Evolutionary conservation across 2,329 filamentous ascomycete genomes (phyloP).

Genomic region (Colletotrichum agaves): DNA sequence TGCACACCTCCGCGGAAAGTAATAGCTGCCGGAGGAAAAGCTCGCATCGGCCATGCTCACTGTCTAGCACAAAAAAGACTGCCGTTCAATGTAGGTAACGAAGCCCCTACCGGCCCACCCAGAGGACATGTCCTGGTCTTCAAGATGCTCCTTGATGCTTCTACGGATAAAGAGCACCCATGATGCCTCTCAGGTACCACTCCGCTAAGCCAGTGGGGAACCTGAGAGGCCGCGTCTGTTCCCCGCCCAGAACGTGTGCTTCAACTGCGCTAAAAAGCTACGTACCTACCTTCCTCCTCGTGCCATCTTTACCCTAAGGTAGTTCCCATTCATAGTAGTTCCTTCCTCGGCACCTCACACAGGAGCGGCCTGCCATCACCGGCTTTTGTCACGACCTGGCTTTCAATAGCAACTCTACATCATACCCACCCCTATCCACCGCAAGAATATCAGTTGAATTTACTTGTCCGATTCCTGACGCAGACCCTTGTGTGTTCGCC

Average conservation of each 20-base stretch:
- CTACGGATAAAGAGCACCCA: too few relatives aligned
- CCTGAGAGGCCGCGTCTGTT: constrained; percentile 20
- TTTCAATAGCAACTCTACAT: too few relatives aligned
- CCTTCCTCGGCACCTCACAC: constrained; percentile 13
- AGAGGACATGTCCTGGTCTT: not conserved
- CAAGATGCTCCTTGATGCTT: too few relatives aligned
- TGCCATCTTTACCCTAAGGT: constrained; percentile 24
- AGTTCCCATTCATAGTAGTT: constrained; percentile 29
- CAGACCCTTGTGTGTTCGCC: too few relatives aligned
- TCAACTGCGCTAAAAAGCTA: not conserved
- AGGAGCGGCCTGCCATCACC: not conserved
- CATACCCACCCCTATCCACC: too few relatives aligned
- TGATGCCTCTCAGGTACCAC: too few relatives aligned
- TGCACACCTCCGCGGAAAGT: too few relatives aligned
- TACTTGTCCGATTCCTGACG: too few relatives aligned
- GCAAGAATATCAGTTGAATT: too few relatives aligned
- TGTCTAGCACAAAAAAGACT: not conserved
- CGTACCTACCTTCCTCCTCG: not conserved
- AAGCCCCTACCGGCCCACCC: not conserved
- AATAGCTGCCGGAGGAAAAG: not conserved
- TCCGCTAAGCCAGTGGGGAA: constrained; percentile 20
- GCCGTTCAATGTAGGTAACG: not conserved
- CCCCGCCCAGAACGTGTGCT: constrained; percentile 25
- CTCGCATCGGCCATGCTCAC: not conserved
- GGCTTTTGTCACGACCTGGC: not conserved